Evolutionary conservation across 179 eudicot genomes (phyloP).

Genomic region (Nepenthes alata): DNA sequence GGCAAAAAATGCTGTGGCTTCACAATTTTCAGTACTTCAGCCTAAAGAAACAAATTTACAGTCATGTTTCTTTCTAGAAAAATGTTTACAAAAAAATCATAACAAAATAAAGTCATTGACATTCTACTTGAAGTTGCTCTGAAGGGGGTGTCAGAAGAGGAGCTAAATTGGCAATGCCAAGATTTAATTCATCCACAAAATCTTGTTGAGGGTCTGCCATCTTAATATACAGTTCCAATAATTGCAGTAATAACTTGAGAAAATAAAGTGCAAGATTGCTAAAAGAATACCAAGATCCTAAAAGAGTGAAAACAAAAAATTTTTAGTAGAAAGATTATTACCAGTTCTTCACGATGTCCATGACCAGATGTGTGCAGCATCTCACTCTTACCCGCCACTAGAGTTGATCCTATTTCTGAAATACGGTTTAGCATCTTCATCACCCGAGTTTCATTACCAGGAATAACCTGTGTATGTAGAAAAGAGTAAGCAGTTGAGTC

Average conservation of each 20-base stretch:
- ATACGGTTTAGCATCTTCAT: conserved; percentile 95
- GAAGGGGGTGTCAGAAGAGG: too few species aligned
- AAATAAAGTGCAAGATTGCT: too few species aligned
- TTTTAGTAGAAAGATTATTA: conserved; percentile 12
- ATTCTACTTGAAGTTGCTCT: not conserved
- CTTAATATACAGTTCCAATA: too few species aligned
- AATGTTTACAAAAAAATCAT: not conserved
- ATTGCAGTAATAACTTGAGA: too few species aligned
- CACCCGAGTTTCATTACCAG: conserved; percentile 82
- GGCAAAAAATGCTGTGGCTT: conserved; percentile 98
- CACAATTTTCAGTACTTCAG: conserved; percentile 79
- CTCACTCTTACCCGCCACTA: conserved; percentile 83
- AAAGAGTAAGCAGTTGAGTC: conserved; percentile 2
- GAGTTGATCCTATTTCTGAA: conserved; percentile 83
- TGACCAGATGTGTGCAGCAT: conserved; percentile 93
- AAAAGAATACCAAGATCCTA: too few species aligned
- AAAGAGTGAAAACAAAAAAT: not conserved
- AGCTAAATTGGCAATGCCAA: too few species aligned
- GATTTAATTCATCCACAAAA: too few species aligned
- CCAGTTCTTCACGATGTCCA: conserved; percentile 83
- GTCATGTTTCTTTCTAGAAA: too few species aligned
- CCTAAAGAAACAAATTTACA: conserved; percentile 38
- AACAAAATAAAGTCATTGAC: not conserved
- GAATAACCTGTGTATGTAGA: conserved; percentile 57
- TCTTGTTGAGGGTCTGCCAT: too few species aligned